These are phyloP conservation scores for Castanea mollissima DNA, from an alignment of 306 rosid species.

Conservation along the genomic window DNA sequence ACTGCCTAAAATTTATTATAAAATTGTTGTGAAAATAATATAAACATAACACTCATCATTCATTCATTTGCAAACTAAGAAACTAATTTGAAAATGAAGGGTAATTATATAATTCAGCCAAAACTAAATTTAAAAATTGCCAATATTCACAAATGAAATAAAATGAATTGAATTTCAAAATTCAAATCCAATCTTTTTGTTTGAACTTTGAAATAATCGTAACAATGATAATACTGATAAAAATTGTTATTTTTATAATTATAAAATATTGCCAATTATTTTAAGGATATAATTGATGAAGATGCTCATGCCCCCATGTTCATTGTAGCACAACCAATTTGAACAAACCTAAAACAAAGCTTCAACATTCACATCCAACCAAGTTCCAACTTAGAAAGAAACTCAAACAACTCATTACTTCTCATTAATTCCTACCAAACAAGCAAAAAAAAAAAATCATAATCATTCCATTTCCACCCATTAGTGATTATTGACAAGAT, in stretches of 20 bases:
- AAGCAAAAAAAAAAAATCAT: not conserved
- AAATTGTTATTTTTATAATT: not conserved
- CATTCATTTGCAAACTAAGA: too few species aligned
- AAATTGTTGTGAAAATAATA: too few species aligned
- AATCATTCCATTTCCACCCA: not conserved
- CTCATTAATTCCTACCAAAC: constrained; percentile 15
- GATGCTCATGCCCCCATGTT: not conserved
- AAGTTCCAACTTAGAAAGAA: not conserved
- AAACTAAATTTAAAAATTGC: not conserved
- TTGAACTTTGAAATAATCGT: not conserved
- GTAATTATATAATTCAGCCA: too few species aligned
- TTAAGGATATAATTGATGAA: not conserved
- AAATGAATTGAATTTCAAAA: not conserved
- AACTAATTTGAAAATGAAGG: too few species aligned
- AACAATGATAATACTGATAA: not conserved
- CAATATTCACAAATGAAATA: not conserved
- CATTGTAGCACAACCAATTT: not conserved
- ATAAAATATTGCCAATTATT: not conserved
- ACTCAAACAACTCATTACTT: constrained; percentile 13
- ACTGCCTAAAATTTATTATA: too few species aligned
- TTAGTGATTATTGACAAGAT: not conserved
- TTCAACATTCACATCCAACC: not conserved
- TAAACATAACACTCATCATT: too few species aligned
- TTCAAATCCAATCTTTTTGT: not conserved
- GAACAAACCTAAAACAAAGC: not conserved